A percentile compares a stretch with the other conserved stretches of the same genome.
Conservation (phyloP, 2,329 filamentous ascomycete species). For the Tolypocladium ovalisporum region DNA sequence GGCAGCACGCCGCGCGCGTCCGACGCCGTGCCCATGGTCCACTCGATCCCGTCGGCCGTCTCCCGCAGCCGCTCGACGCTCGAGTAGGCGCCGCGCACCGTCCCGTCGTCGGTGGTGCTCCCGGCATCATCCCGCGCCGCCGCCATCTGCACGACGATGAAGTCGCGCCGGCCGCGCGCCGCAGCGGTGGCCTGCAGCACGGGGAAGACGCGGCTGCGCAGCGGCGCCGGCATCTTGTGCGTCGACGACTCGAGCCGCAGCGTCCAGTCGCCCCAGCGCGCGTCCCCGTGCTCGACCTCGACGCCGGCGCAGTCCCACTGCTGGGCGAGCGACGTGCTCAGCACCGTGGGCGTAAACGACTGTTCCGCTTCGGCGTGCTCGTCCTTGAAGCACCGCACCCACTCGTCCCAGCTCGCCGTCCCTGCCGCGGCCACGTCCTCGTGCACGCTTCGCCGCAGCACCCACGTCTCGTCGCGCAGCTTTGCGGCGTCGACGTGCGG, state of each 20-base stretch:
- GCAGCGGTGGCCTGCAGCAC: constrained; percentile 50
- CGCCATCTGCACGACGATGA: constrained; percentile 47
- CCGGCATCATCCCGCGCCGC: constrained; percentile 19
- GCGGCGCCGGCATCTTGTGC: constrained; percentile 48
- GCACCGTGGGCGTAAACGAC: constrained; percentile 27
- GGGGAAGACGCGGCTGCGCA: constrained; percentile 55
- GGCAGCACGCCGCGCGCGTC: constrained; percentile 60
- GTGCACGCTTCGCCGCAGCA: constrained; percentile 52
- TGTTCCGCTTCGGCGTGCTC: constrained; percentile 28
- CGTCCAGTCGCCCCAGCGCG: constrained; percentile 35
- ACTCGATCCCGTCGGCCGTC: constrained; percentile 43
- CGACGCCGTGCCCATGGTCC: constrained; percentile 69
- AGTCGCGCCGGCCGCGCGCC: constrained; percentile 29
- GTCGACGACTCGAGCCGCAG: constrained; percentile 52
- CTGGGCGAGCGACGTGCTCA: constrained; percentile 23
- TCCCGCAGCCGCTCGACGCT: constrained; percentile 52
- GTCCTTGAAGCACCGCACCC: constrained; percentile 46
- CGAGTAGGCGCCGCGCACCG: constrained; percentile 49
- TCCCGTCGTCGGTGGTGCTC: constrained; percentile 28
- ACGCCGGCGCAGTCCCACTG: constrained; percentile 34
- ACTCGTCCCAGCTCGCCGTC: constrained; percentile 54
- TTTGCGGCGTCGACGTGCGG: constrained; percentile 10
- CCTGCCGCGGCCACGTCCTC: constrained; percentile 34
- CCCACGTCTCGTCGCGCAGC: constrained; percentile 45
- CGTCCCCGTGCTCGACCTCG: constrained; percentile 23